Conservation (phyloP, 148 eudicot genomes). For the Beta vulgaris region DNA sequence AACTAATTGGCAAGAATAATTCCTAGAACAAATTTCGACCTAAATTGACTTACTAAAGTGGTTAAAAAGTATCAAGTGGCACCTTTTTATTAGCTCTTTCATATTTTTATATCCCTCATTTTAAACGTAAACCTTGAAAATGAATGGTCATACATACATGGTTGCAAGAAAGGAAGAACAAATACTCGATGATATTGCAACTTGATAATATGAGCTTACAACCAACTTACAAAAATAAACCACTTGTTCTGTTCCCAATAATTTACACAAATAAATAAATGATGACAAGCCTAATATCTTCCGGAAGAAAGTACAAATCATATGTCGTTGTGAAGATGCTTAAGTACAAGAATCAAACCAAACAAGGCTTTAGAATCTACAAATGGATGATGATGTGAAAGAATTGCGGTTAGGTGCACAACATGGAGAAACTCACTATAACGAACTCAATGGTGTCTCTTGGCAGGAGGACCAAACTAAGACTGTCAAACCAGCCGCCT, state of each 20-base stretch:
- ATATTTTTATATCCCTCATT: too few species aligned
- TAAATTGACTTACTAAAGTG: too few species aligned
- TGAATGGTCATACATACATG: neutral
- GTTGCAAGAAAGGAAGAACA: neutral
- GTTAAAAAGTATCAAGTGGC: too few species aligned
- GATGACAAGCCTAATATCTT: neutral
- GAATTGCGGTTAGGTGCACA: neutral
- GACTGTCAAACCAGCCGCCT: neutral
- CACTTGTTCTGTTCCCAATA: neutral
- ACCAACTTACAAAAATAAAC: neutral
- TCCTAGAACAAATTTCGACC: too few species aligned
- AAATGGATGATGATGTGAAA: conserved; percentile 1
- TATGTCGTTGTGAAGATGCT: conserved; percentile 4
- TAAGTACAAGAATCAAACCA: neutral
- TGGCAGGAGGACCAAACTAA: neutral
- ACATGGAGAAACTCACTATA: neutral
- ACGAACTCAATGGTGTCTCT: neutral
- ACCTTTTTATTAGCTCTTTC: too few species aligned
- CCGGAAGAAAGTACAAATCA: neutral
- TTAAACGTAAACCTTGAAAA: neutral
- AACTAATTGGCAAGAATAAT: too few species aligned
- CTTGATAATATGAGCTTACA: neutral
- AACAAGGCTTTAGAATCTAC: conserved; percentile 1
- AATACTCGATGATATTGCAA: neutral
- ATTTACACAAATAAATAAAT: neutral